Percentiles rank a stretch among this genome's conserved stretches.
phyloP scores from a whole-genome alignment of 169 alveolate genomes.

The Babesia ovata region DNA sequence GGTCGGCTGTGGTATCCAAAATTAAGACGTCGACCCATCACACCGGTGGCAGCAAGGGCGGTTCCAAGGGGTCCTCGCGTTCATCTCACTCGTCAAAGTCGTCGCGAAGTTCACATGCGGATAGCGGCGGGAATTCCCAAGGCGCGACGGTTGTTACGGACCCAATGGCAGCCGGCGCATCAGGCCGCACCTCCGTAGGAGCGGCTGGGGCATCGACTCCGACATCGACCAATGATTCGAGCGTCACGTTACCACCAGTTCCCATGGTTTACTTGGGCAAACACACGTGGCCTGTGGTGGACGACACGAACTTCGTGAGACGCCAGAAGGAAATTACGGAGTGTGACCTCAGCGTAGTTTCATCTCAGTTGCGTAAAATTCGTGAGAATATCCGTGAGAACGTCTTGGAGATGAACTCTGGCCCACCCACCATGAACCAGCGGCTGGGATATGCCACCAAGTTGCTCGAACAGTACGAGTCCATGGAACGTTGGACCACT shows the following conservation, averaged over 20 bases:
- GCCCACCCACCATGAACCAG: slow-evolving; percentile 22
- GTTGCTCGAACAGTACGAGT: slow-evolving; percentile 34
- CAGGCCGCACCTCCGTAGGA: background rate
- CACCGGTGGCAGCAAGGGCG: background rate
- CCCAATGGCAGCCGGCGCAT: background rate
- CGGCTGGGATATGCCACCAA: background rate
- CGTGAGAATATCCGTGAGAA: slow-evolving; percentile 37
- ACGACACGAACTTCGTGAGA: slow-evolving; percentile 37
- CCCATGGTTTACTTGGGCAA: slow-evolving; percentile 48
- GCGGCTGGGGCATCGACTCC: background rate
- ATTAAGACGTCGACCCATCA: background rate
- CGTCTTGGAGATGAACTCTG: slow-evolving; percentile 30
- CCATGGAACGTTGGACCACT: slow-evolving; percentile 43
- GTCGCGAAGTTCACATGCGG: background rate
- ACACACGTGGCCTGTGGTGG: slow-evolving; percentile 31
- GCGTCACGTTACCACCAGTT: slow-evolving; percentile 5
- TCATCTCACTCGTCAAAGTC: background rate
- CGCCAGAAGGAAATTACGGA: slow-evolving; percentile 50
- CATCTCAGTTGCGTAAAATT: slow-evolving; percentile 22
- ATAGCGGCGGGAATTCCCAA: background rate
- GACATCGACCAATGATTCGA: background rate
- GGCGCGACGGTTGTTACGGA: background rate
- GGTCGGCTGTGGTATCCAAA: background rate
- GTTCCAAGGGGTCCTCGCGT: background rate
- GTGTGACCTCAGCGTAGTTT: slow-evolving; percentile 23